A percentile compares a stretch with the other conserved stretches of the same genome.
These are phyloP conservation scores for Actinomucor elegans DNA, from an alignment of 371 early-diverging fungal species.

Conservation along the genomic window DNA sequence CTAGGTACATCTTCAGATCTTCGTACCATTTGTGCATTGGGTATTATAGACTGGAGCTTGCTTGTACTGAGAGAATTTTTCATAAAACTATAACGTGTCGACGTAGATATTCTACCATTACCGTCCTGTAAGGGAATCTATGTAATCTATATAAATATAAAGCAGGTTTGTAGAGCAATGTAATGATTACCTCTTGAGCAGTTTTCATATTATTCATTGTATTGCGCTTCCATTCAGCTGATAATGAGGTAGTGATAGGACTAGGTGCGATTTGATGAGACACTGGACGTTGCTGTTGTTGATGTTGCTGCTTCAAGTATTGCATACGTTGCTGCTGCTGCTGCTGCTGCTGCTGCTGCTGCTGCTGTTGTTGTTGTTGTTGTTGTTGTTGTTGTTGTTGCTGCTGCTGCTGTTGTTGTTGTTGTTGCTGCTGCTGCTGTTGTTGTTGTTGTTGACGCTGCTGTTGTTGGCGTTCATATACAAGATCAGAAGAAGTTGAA, in stretches of 20 bases:
- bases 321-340: not conserved
- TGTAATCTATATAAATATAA: too few species aligned
- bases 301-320: not conserved
- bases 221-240: slow-evolving; percentile 14
- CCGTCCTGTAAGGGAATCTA: too few species aligned
- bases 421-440: not conserved
- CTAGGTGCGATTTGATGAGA: slow-evolving; percentile 2
- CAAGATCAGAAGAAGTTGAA: not conserved
- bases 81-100: slow-evolving; percentile 18
- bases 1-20: slow-evolving; percentile 11
- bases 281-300: not conserved
- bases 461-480: not conserved
- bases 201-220: slow-evolving; percentile 11
- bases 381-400: not conserved
- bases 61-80: slow-evolving; percentile 11
- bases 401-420: not conserved
- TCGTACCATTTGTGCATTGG: slow-evolving; percentile 7
- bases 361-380: not conserved
- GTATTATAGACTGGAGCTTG: slow-evolving; percentile 18
- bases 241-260: not conserved
- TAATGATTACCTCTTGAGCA: slow-evolving; percentile 13
- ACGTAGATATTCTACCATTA: not conserved
- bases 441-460: not conserved
- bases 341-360: not conserved
- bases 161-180: too few species aligned